Base-by-base conservation (phyloP, 192 early-diverging fungal species). In the Chytriomyces hyalinus region DNA sequence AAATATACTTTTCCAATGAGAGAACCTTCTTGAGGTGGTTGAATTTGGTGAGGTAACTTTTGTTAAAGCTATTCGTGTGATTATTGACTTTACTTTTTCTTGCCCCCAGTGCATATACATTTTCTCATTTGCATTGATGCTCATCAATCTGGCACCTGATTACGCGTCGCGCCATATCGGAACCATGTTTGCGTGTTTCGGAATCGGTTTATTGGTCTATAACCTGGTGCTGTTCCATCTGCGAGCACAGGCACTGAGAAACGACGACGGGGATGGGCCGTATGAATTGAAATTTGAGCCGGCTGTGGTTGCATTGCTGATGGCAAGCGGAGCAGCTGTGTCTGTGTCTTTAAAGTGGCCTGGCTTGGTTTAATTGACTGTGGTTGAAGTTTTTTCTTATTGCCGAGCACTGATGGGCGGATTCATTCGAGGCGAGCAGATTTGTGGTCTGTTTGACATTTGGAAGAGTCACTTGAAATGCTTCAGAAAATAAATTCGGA, bases 1-100 rank as follows among this genome's bases (percentile, higher is more conserved):
- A 97, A 75, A 92, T 96, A 11, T 96, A 95, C 80, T 96, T 97
- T 82, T 95, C 95, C 46, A 97, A 97, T 79, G 95, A 97, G 83
- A 89, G 95, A 22, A 97, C 95, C 1, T 95, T 96, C 68, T 83
- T 96, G 51, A 91, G 94, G 5, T 97, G 94, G 94, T 85, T 95
- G 51, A 92, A 93, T 77, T 94, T 95, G 81, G 67, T 61, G 9
- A 20, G 76, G 80, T 2, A 1, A 5, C 59, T 64, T 28, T 26
- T 74, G n/a, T 61, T 47, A 51, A 60, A 57, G 4, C 2, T n/a
- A 57, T 20, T n/a, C 15, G 53, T 20, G 53, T 57, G 53, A 57
- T 57, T 57, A 57, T 57, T 57, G 13, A 57, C 53, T 20, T 57
- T 57, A 0, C 51, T n/a, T 57, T 15, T 57, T n/a, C n/a, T 10